Conservation (phyloP, 73 alveolate genomes). For the Uronychia setigera region DNA sequence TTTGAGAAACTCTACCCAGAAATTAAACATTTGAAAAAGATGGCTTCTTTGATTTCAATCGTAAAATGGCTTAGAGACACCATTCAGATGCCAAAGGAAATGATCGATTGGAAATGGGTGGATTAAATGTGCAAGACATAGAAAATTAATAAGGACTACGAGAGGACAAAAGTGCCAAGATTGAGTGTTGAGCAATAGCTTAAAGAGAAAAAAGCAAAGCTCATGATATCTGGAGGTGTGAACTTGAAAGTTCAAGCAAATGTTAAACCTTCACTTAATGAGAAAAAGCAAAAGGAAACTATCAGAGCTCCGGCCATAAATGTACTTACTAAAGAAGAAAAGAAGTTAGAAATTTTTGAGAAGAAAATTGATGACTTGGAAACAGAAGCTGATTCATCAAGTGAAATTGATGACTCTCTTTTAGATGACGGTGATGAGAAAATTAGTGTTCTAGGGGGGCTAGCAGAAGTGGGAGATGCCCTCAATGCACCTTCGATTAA, state of each 20-base stretch:
- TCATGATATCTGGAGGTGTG: conserved; percentile 17
- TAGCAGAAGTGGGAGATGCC: background rate
- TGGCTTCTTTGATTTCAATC: background rate
- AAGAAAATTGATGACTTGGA: background rate
- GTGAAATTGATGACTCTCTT: too few species aligned
- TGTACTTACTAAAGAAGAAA: background rate
- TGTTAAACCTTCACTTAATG: background rate
- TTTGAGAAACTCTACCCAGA: conserved; percentile 9
- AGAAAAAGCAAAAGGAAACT: background rate
- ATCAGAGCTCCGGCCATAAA: conserved; percentile 6
- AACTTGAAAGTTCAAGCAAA: background rate
- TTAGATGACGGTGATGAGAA: background rate
- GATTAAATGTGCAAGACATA: background rate
- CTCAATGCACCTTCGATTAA: background rate
- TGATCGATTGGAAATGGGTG: conserved; percentile 5
- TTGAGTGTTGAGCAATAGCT: background rate
- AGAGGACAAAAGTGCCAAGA: background rate
- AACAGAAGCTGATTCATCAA: conserved; percentile 1
- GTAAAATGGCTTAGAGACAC: conserved; percentile 21
- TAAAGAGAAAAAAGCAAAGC: background rate
- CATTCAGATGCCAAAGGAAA: conserved; percentile 9
- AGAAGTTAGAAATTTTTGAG: background rate
- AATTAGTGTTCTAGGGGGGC: conserved; percentile 1
- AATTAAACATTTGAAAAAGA: background rate
- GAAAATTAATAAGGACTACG: background rate